Evolutionary conservation across 2,329 filamentous ascomycete species (phyloP).

Genomic region (Amauroascus niger): DNA sequence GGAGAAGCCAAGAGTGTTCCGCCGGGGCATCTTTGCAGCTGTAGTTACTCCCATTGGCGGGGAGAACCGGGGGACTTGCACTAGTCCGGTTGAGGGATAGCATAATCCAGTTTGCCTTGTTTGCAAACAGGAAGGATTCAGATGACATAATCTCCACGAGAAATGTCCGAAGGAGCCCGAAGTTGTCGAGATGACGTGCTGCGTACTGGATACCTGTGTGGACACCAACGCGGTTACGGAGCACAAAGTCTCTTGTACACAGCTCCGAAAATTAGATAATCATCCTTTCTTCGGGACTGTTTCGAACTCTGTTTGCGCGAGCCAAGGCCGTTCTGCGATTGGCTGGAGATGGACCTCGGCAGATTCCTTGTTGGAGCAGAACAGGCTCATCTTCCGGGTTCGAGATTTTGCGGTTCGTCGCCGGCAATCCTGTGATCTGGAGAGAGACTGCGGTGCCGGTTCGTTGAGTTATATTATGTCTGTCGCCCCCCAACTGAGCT

Average conservation of each 20-base stretch:
- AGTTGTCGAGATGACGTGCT: neutral
- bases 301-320: neutral
- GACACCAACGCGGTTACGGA: neutral
- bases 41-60: neutral
- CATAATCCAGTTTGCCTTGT: neutral
- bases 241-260: neutral
- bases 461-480: conserved; percentile 1
- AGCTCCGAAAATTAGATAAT: neutral
- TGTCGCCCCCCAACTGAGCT: neutral
- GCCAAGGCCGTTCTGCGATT: neutral
- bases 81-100: neutral
- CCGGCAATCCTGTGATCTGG: conserved; percentile 5
- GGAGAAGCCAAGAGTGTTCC: no score
- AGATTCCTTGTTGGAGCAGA: neutral
- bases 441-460: no score
- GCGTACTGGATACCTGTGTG: neutral
- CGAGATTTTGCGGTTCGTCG: neutral
- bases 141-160: neutral
- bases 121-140: neutral
- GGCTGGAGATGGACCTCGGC: neutral
- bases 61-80: neutral
- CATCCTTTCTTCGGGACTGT: neutral
- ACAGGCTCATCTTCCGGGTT: neutral
- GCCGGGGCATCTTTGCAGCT: no score
- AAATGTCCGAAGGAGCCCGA: neutral